phyloP scores from a whole-genome alignment of 495 filamentous ascomycete genomes.

The Podospora comata region DNA sequence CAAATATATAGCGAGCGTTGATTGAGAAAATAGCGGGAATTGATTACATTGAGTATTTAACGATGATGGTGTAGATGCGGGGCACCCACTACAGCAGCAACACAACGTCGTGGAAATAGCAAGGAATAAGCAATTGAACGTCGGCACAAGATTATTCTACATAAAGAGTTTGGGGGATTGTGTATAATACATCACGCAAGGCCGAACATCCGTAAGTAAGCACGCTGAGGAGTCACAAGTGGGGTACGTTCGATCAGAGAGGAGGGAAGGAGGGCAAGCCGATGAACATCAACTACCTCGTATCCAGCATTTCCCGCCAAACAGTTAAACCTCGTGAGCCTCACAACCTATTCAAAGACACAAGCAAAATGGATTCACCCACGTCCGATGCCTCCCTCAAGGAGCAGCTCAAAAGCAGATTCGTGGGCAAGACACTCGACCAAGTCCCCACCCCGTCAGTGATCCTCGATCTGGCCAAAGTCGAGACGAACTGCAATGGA shows the following conservation, averaged over 20 bases:
- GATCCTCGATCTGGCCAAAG: slow-evolving; percentile 65
- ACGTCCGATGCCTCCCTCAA: slow-evolving; percentile 28
- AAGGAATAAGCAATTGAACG: neutral
- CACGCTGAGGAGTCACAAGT: neutral
- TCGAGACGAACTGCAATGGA: slow-evolving; percentile 64
- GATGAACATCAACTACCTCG: neutral
- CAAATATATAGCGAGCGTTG: neutral
- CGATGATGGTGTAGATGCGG: neutral
- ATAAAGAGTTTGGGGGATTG: neutral
- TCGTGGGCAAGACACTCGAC: slow-evolving; percentile 59
- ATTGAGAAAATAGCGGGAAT: neutral
- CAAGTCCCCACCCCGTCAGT: slow-evolving; percentile 64
- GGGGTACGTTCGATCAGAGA: neutral
- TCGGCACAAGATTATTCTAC: neutral
- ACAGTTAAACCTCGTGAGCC: neutral
- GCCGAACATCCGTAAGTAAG: neutral
- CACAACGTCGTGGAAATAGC: neutral
- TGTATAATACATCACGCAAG: neutral
- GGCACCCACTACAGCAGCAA: neutral
- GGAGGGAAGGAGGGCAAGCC: neutral
- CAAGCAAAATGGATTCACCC: neutral
- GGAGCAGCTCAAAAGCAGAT: slow-evolving; percentile 45
- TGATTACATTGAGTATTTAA: neutral
- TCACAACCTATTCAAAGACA: neutral
- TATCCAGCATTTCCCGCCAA: neutral